Conservation (phyloP, 108 stramenopile species). For the Nannochloropsis gaditana region DNA sequence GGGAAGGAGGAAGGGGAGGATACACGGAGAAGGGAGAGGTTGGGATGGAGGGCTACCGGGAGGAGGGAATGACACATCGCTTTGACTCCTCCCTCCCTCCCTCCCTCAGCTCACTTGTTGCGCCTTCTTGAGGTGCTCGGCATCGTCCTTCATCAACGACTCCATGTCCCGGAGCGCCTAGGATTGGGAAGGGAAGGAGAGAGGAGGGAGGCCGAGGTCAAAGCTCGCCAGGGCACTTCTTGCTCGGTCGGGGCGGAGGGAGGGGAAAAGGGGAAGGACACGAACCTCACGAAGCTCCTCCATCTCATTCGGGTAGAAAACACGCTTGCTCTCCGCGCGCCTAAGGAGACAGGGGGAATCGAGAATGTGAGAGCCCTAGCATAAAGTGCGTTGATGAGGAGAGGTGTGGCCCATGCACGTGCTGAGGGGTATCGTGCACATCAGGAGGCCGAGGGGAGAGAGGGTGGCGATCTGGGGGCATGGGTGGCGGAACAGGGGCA, state of each 20-base stretch:
- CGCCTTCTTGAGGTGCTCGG: neutral
- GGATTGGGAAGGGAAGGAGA: neutral
- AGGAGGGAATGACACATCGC: neutral
- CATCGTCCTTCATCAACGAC: neutral
- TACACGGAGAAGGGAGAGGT: no score
- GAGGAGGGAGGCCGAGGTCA: neutral
- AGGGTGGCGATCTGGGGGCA: neutral
- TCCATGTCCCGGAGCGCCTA: constrained; percentile 8
- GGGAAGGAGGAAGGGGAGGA: neutral
- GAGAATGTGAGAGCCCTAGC: neutral
- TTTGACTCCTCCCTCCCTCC: neutral
- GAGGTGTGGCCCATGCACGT: no score
- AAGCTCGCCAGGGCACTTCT: neutral
- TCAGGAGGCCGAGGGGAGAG: neutral
- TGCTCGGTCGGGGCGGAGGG: neutral
- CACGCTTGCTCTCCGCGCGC: neutral
- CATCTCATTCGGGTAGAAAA: constrained; percentile 2
- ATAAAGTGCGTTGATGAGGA: neutral
- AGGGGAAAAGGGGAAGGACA: neutral
- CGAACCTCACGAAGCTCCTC: neutral
- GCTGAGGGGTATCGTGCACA: no score
- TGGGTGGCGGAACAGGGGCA: neutral
- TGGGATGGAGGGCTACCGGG: neutral
- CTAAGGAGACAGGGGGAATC: neutral
- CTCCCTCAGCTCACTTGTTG: neutral